A percentile compares a stretch with the other conserved stretches of the same genome.
phyloP scores from a whole-genome alignment of 2,329 filamentous ascomycete species.

The Fusarium sp. region DNA sequence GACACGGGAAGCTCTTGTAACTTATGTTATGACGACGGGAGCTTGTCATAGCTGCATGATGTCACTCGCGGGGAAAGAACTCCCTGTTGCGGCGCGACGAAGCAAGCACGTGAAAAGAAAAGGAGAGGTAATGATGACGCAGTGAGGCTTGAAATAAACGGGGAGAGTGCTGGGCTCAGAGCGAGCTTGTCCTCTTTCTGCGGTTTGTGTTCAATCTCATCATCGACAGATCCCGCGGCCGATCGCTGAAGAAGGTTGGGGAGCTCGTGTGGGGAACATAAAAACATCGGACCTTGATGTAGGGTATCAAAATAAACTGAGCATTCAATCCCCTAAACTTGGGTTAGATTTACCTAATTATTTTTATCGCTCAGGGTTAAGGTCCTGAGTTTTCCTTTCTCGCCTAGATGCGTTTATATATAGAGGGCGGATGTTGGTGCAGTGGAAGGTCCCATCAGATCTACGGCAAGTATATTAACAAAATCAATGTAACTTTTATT shows the following conservation, averaged over 20 bases:
- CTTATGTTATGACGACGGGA: constrained; percentile 36
- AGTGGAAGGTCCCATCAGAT: neutral
- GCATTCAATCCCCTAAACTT: too few species aligned
- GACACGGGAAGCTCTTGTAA: constrained; percentile 17
- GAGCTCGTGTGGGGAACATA: constrained; percentile 13
- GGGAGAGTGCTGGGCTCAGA: neutral
- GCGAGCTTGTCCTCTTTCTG: constrained; percentile 5
- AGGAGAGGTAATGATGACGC: constrained; percentile 41
- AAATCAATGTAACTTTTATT: neutral
- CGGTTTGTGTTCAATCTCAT: constrained; percentile 7
- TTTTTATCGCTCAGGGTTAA: too few species aligned
- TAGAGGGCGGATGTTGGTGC: constrained; percentile 12
- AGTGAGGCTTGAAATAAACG: constrained; percentile 23
- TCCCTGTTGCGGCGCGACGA: constrained; percentile 31
- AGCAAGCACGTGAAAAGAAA: constrained; percentile 29
- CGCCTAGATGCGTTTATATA: neutral
- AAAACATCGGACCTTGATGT: too few species aligned
- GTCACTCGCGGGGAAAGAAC: constrained; percentile 39
- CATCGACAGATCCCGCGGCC: constrained; percentile 28
- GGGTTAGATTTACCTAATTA: too few species aligned
- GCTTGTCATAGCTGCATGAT: constrained; percentile 36
- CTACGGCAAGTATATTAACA: neutral
- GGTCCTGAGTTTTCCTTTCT: too few species aligned
- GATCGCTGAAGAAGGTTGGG: constrained; percentile 17
- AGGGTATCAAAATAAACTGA: too few species aligned